phyloP scores from a whole-genome alignment of 1,284 basidiomycete species.

The Neonothopanus nambi region DNA sequence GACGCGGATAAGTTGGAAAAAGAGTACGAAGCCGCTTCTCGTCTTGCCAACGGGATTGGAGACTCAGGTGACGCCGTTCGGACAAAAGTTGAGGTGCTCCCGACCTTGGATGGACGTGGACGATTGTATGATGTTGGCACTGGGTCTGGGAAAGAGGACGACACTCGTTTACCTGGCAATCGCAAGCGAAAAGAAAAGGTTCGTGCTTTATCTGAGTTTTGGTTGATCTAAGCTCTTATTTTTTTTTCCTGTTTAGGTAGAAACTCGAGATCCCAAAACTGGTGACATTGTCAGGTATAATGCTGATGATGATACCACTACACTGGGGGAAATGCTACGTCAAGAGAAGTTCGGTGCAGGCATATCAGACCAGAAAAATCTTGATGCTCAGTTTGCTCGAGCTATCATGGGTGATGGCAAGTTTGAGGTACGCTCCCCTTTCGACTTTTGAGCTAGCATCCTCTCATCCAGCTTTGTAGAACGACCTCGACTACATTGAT shows the following conservation, averaged over 20 bases:
- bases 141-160: constrained; percentile 57
- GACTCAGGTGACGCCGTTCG: constrained; percentile 40
- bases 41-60: constrained; percentile 48
- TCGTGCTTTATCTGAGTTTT: neutral
- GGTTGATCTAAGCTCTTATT: neutral
- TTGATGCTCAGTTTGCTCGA: constrained; percentile 87
- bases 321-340: constrained; percentile 89
- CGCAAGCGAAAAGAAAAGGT: constrained; percentile 79
- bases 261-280: constrained; percentile 86
- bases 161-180: constrained; percentile 58
- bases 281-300: constrained; percentile 86
- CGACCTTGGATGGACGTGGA: constrained; percentile 87
- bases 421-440: constrained; percentile 60
- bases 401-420: constrained; percentile 87
- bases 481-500: constrained; percentile 92
- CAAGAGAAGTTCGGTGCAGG: constrained; percentile 92
- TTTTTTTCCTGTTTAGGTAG: constrained; percentile 59
- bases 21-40: constrained; percentile 76
- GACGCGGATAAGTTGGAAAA: constrained; percentile 76
- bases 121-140: constrained; percentile 90
- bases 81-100: constrained; percentile 78
- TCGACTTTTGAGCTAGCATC: neutral
- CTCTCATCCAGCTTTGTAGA: constrained; percentile 39
- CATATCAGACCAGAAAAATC: constrained; percentile 84
- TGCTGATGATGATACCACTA: constrained; percentile 85